Conservation (phyloP, 768 basidiomycete genomes). For the Agaricus bisporus region DNA sequence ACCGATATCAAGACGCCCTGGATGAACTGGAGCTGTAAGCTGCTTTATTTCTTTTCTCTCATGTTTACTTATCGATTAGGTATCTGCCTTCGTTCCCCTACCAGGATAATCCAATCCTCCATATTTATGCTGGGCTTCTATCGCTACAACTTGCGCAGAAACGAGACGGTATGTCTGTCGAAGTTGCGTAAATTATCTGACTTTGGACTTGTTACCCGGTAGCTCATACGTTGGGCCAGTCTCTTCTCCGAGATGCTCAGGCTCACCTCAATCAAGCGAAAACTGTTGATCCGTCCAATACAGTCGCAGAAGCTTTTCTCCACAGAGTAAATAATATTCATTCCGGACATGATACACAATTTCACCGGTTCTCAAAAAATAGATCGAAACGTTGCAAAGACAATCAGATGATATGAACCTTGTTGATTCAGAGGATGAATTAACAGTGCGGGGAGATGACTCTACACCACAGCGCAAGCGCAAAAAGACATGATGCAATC, state of each 20-base stretch:
- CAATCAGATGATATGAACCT: conserved; percentile 13
- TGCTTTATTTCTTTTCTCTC: conserved; percentile 4
- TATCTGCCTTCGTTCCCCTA: conserved; percentile 87
- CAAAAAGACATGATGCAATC: conserved; percentile 6
- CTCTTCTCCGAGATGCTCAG: conserved; percentile 47
- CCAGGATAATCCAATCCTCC: conserved; percentile 73
- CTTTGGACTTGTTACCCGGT: conserved; percentile 1
- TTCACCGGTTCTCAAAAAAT: not conserved
- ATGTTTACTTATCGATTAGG: conserved; percentile 30
- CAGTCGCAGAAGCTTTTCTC: conserved; percentile 47
- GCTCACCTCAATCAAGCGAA: conserved; percentile 61
- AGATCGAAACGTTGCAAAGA: conserved; percentile 5
- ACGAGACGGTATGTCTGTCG: conserved; percentile 14
- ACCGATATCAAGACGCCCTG: conserved; percentile 61
- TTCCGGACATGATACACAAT: not conserved
- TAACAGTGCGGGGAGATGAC: conserved; percentile 18
- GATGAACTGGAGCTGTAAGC: conserved; percentile 82
- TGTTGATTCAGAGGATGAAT: conserved; percentile 16
- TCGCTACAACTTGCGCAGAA: conserved; percentile 57
- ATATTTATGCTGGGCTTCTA: conserved; percentile 78
- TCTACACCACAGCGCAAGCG: conserved; percentile 28
- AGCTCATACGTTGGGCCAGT: conserved; percentile 20
- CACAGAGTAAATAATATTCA: conserved; percentile 32
- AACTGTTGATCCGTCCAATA: conserved; percentile 51
- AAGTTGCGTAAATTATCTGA: not conserved